phyloP scores from a whole-genome alignment of 176 grass and related monocot species.

The Musa itinerans region DNA sequence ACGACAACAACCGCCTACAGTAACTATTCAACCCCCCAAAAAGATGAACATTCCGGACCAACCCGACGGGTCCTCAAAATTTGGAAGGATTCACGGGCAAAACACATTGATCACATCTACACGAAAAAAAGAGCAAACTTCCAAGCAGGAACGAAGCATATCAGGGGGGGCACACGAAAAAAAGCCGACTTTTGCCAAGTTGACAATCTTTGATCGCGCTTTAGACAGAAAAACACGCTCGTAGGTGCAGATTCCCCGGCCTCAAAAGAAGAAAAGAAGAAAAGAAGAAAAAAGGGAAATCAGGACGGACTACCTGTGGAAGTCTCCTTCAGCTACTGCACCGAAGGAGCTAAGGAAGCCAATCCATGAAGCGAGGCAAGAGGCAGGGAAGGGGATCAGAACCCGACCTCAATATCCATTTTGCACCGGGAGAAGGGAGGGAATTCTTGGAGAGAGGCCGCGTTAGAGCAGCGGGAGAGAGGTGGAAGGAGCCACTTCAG shows the following conservation, averaged over 20 bases:
- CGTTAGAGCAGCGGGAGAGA: not conserved
- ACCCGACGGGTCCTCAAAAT: not conserved
- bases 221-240: not conserved
- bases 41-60: not conserved
- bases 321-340: not conserved
- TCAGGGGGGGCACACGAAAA: not conserved
- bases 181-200: not conserved
- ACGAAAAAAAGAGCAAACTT: not conserved
- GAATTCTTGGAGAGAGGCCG: not conserved
- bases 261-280: not conserved
- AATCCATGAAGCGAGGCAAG: not conserved
- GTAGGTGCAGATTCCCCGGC: no score
- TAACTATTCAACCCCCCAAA: not conserved
- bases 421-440: not conserved
- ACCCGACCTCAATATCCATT: not conserved
- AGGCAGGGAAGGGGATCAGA: no score
- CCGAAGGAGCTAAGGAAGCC: not conserved
- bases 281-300: not conserved
- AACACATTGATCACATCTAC: not conserved
- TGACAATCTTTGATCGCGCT: not conserved
- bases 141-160: no score
- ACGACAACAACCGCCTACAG: not conserved
- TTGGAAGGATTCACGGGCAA: not conserved
- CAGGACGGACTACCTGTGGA: not conserved
- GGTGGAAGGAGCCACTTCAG: no score